Conservation (phyloP, 371 early-diverging fungal genomes). For the Dinochytrium kinnereticum region DNA sequence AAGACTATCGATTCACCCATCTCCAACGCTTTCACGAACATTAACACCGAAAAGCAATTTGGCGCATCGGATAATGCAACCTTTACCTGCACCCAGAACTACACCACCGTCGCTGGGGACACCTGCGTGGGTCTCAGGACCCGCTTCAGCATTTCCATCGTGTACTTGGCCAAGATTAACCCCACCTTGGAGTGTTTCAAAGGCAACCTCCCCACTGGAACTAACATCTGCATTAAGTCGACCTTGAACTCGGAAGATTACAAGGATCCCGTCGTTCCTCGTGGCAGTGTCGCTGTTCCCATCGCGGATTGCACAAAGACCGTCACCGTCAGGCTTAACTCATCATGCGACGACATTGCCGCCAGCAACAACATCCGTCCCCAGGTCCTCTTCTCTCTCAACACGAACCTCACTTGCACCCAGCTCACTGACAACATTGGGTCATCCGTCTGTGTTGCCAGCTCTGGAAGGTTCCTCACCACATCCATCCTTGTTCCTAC, state of each 20-base stretch:
- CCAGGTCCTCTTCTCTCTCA: not conserved
- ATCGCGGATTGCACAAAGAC: slow-evolving; percentile 8
- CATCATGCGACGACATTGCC: slow-evolving; percentile 2
- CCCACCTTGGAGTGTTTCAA: not conserved
- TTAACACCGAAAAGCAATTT: not conserved
- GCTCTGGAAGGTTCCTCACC: not conserved
- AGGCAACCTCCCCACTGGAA: not conserved
- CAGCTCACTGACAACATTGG: slow-evolving; percentile 11
- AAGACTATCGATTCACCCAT: not conserved
- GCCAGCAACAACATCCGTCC: not conserved
- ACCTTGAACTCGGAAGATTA: not conserved
- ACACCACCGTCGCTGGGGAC: not conserved
- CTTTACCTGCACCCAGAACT: slow-evolving; percentile 2
- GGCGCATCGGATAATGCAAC: not conserved
- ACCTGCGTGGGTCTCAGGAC: not conserved
- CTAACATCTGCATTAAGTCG: not conserved
- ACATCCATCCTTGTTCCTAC: not conserved
- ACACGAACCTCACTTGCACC: slow-evolving; percentile 11
- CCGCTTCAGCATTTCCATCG: not conserved
- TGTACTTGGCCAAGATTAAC: slow-evolving; percentile 64
- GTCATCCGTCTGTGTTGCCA: not conserved
- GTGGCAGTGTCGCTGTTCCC: not conserved
- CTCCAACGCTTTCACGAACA: not conserved
- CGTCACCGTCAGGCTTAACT: slow-evolving; percentile 65
- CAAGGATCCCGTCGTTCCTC: slow-evolving; percentile 1